Base-by-base conservation (phyloP, 2,329 filamentous ascomycete species). In the Neofusicoccum umdonicola region DNA sequence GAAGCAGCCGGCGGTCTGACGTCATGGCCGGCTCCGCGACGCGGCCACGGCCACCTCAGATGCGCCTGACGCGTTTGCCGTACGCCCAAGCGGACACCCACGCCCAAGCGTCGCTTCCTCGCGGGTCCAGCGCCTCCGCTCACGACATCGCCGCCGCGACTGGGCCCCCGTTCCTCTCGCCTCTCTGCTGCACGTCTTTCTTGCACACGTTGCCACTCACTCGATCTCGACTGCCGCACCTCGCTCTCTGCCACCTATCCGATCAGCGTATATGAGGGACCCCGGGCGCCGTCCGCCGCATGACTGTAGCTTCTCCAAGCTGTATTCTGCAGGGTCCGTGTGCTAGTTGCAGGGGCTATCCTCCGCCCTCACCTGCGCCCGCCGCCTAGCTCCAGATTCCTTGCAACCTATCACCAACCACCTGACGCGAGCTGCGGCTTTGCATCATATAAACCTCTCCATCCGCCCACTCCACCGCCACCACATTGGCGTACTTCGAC, bases 361-460 rank as follows among this genome's bases (percentile, higher is more conserved):
- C 56, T 37, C 56, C 42, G 56, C 56, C 41, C 56, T 47, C 56
- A 47, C 41, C 42, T 19, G 41, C 41, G 41, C 56, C 31, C 47
- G 7, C 56, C 15, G 41, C 27, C 31, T 60, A 60, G 56, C 56
- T 19, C 27, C 56, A 45, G 56, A 47, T 60, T 35, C 56, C 56
- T 60, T 60, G 56, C 56, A 35, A 39, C 50, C 41, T 60, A 60
- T 60, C 56, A 60, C 56, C 42, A 60, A 60, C 56, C 56, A 60
- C 56, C 56, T 60, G 56, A 60, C 56, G 56, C 44, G 6, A 12
- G 27, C 42, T 37, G 39, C 39, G 13, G 54, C 54, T 45, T 58
- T 58, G 56, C 61, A 63, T 63, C 61, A 54, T 63, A 63, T 63
- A 63, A 63, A 63, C 27, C 39, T 47, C 37, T 13, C 27, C 4